Base-by-base conservation (phyloP, 1,284 basidiomycete species). In the Lignosus rhinocerotis region DNA sequence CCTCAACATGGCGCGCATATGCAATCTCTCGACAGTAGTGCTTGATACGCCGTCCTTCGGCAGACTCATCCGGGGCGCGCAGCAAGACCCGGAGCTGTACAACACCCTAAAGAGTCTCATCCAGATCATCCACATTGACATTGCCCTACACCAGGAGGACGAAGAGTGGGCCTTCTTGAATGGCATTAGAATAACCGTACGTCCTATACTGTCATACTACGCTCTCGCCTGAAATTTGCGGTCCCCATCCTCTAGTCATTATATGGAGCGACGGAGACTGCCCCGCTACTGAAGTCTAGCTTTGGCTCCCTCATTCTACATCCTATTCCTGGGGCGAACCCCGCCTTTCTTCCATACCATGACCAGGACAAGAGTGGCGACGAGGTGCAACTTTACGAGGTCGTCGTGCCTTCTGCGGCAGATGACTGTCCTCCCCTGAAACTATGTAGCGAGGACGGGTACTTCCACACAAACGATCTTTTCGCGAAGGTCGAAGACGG, bases 391-490 rank as follows among this genome's bases (percentile, higher is more conserved):
- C 51, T 64, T 21, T 62, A 58, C 58, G 59, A 64, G 38, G 34
- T 64, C 31, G 60, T 58, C 47, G 57, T 64, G 5, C 53, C 62
- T 2, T 21, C 49, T 1, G 33, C 11, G 17, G 55, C 57, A 10
- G 59, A 58, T 32, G 59, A 61, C 42, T 55, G 54, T n/a, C 62
- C 62, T 1, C 51, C 59, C 4, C 31, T 55, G 1, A 21, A 39
- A 25, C 31, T 64, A 17, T 52, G 34, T 39, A 47, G 34, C 1
- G 49, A 38, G 12, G 62, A 61, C 45, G 59, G 59, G 16, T 53
- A 46, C 51, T 64, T 56, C 45, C 62, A 64, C 53, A 55, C 59
- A 11, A 54, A 58, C 25, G 62, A 64, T 36, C 31, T 64, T n/a
- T 64, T 64, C 62, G 59, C 55, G 49, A 31, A 43, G n/a, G 51